Conservation (phyloP, 208 protist genomes). For the Leishmania tarentolae region DNA sequence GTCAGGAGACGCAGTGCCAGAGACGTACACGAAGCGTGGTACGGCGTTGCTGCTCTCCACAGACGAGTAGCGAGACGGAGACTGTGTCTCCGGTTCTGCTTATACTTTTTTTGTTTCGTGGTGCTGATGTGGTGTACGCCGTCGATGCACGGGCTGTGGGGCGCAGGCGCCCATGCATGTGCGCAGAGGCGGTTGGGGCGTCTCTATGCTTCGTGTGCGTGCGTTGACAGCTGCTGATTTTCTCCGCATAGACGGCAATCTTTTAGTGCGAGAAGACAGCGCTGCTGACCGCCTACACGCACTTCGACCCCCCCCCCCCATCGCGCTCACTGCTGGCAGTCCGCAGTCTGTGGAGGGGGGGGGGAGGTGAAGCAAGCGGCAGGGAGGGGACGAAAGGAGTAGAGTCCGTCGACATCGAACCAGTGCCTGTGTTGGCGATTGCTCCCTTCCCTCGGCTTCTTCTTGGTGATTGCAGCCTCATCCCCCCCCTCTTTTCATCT, state of each 20-base stretch:
- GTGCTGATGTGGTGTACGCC: background rate
- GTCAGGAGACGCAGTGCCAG: constrained; percentile 87
- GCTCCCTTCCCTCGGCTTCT: background rate
- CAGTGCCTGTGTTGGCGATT: background rate
- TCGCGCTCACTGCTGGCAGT: background rate
- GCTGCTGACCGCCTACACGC: background rate
- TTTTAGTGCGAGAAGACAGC: constrained; percentile 4
- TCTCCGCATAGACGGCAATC: constrained; percentile 17
- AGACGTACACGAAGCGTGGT: constrained; percentile 98
- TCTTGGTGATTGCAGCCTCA: background rate
- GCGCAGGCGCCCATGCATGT: background rate
- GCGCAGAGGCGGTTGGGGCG: background rate
- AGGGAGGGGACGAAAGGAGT: background rate
- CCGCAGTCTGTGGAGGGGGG: too few species aligned
- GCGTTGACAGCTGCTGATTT: background rate
- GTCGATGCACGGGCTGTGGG: background rate
- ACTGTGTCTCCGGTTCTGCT: background rate
- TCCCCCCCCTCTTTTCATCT: background rate
- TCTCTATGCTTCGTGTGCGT: background rate
- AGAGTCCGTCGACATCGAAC: background rate
- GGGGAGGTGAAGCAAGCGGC: background rate
- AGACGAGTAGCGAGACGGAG: constrained; percentile 62
- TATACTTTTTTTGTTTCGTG: background rate
- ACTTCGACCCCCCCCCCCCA: background rate
- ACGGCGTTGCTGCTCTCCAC: constrained; percentile 97